phyloP scores from a whole-genome alignment of 208 protist genomes.

The Angomonas deanei region DNA sequence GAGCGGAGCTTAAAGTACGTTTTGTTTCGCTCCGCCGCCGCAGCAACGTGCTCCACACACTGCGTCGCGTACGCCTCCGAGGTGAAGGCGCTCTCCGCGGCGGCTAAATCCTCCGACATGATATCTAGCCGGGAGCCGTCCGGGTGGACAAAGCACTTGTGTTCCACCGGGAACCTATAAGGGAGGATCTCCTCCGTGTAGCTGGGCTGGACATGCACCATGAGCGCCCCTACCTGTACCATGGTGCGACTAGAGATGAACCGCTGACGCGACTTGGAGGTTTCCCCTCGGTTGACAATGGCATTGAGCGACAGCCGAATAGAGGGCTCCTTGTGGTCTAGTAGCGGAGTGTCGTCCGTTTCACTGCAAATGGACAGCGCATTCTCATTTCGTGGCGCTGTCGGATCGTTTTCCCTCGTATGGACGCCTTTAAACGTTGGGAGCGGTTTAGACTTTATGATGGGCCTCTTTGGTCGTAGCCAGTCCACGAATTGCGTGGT shows the following conservation, averaged over 20 bases:
- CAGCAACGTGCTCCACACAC: conserved; percentile 20
- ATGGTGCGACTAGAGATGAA: background rate
- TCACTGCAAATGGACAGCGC: background rate
- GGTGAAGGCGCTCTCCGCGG: conserved; percentile 12
- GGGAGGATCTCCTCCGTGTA: conserved; percentile 22
- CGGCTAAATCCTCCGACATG: conserved; percentile 33
- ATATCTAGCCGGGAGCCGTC: conserved; percentile 47
- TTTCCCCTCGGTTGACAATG: background rate
- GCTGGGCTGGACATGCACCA: conserved; percentile 11
- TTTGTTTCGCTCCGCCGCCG: conserved; percentile 20
- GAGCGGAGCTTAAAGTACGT: conserved; percentile 53
- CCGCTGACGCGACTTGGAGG: background rate
- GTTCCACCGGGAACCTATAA: conserved; percentile 40
- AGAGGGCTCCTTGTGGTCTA: background rate
- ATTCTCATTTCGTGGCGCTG: background rate
- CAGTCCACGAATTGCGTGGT: background rate
- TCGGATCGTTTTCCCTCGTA: no score
- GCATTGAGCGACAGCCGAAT: conserved; percentile 4
- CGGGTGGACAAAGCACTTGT: conserved; percentile 39
- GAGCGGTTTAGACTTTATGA: background rate
- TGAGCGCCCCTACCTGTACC: conserved; percentile 31
- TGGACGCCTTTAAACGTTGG: no score
- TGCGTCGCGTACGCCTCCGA: conserved; percentile 34
- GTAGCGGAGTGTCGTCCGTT: background rate
- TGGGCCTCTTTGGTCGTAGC: background rate